phyloP scores from a whole-genome alignment of 2,329 filamentous ascomycete genomes.

The Bisporella sp. region DNA sequence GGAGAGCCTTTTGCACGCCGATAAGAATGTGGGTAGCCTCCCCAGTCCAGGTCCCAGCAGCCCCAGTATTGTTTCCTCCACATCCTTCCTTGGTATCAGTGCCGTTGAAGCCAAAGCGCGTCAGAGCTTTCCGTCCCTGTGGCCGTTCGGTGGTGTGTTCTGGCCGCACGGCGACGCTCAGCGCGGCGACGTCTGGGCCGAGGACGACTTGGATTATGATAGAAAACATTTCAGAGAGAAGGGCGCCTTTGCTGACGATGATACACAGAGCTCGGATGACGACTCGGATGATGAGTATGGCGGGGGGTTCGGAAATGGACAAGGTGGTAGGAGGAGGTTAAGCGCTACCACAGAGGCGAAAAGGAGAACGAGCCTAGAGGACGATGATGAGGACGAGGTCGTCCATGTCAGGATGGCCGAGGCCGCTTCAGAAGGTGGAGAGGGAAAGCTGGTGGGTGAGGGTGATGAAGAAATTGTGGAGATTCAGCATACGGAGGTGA shows the following conservation, averaged over 20 bases:
- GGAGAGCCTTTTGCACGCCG: slow-evolving; percentile 6
- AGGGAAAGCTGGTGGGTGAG: slow-evolving; percentile 9
- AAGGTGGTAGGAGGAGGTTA: slow-evolving; percentile 14
- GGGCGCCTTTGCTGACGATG: slow-evolving; percentile 15
- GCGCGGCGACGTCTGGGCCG: too few relatives aligned
- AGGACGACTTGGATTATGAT: not conserved
- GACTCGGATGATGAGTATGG: slow-evolving; percentile 13
- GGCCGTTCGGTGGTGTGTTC: slow-evolving; percentile 17
- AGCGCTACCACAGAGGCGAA: slow-evolving; percentile 26
- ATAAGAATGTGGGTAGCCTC: slow-evolving; percentile 22
- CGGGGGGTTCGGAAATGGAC: not conserved
- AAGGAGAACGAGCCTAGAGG: slow-evolving; percentile 27
- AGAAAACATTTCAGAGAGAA: slow-evolving; percentile 7
- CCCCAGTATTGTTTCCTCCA: slow-evolving; percentile 1
- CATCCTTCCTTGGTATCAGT: not conserved
- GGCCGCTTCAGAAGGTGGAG: slow-evolving; percentile 9
- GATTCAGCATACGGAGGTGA: slow-evolving; percentile 21
- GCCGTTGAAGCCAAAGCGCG: slow-evolving; percentile 2
- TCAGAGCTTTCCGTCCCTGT: slow-evolving; percentile 18
- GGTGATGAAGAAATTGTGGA: slow-evolving; percentile 19
- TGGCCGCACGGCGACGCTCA: not conserved
- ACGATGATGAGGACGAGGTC: slow-evolving; percentile 26
- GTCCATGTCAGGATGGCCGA: slow-evolving; percentile 19
- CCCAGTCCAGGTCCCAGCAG: not conserved
- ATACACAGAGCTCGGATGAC: slow-evolving; percentile 16